Conservation (phyloP, 129 eudicot genomes). For the Saposhnikovia divaricata region DNA sequence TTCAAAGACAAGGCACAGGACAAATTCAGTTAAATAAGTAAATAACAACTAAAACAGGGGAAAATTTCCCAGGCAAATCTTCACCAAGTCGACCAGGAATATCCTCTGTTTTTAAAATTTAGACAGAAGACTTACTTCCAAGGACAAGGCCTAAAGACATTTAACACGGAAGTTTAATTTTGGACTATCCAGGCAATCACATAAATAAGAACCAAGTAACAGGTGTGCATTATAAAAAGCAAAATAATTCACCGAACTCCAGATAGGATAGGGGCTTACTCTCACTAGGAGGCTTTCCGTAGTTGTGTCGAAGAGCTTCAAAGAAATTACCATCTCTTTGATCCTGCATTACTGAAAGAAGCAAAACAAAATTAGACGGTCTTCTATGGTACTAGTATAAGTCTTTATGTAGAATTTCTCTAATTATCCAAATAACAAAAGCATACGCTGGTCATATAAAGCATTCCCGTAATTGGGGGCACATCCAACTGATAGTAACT, state of each 20-base stretch:
- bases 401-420: neutral
- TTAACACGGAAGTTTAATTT: neutral
- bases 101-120: neutral
- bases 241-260: no score
- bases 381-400: slow-evolving; percentile 1
- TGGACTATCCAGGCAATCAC: no score
- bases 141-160: neutral
- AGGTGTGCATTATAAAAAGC: neutral
- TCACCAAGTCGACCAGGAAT: neutral
- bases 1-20: neutral
- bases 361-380: neutral
- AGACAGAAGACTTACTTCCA: neutral
- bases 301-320: slow-evolving; percentile 48
- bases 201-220: neutral
- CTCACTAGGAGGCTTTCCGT: slow-evolving; percentile 60
- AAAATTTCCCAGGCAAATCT: neutral
- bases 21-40: neutral
- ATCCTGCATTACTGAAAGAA: slow-evolving; percentile 60
- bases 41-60: neutral
- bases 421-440: slow-evolving; percentile 2
- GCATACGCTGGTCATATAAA: slow-evolving; percentile 60
- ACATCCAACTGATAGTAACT: slow-evolving; percentile 63
- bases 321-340: slow-evolving; percentile 49
- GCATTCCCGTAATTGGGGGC: slow-evolving; percentile 60
- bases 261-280: slow-evolving; percentile 39